Base-by-base conservation (phyloP, 345 rosid species). In the Citrus sp. region DNA sequence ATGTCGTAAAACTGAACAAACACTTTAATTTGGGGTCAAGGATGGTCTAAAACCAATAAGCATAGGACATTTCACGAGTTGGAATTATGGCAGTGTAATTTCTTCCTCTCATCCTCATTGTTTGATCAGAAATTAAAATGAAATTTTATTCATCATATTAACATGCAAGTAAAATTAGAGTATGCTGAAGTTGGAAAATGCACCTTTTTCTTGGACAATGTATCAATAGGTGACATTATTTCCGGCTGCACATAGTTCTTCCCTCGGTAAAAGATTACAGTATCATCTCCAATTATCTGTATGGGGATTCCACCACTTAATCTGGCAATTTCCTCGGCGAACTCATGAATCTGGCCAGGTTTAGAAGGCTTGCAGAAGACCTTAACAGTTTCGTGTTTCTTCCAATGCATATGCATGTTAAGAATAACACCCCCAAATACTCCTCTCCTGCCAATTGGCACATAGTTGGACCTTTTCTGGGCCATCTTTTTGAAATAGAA, bases 381-480 rank as follows among this genome's bases (percentile, higher is more conserved):
- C 86, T 96, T 89, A 73, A 96, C 98, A 22, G 98, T 96, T 80
- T 96, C 97, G 56, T 94, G 78, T 49, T 75, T 75, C 62, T 75
- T 75, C 71, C 71, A 75, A 64, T 95, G 97, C 87, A 93, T 77
- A 81, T 95, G 98, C 99, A 93, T 92, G 49, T 95, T 95, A n/a
- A 93, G 91, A 81, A 95, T 89, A 77, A 93, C 92, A 76, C 99
- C 99, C 62, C 97, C 98, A 70, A 92, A 92, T 25, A 95, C 83
- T 79, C 94, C 99, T 89, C 98, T 88, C 85, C 97, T 88, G 55
- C 99, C 79, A 76, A 89, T 78, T 3, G 93, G 95, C 22, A 85
- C 98, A 58, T 96, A 96, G 73, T 96, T 96, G 63, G 93, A 92
- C 78, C 87, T 86, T 77, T 95, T 95, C 86, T 93, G 98, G 32